These are phyloP conservation scores for Brassica rapa DNA, from an alignment of 345 rosid genomes.

Conservation along the genomic window DNA sequence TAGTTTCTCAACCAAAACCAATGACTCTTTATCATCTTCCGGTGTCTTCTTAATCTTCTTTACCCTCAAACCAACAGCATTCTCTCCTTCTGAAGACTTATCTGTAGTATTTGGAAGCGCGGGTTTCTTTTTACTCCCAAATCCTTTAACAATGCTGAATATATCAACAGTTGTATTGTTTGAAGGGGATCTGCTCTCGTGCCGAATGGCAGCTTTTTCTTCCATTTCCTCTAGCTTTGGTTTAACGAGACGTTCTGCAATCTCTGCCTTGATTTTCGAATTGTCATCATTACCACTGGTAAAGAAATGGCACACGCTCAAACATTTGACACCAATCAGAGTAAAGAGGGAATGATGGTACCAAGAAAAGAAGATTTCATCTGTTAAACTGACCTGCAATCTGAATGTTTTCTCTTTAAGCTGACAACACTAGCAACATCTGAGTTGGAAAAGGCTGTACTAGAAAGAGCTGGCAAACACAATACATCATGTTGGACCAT, in stretches of 20 bases:
- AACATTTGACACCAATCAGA: constrained; percentile 20
- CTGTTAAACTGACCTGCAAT: constrained; percentile 55
- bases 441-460: constrained; percentile 33
- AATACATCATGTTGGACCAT: constrained; percentile 14
- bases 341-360: constrained; percentile 16
- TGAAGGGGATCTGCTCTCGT: constrained; percentile 36
- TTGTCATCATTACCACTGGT: constrained; percentile 46
- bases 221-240: constrained; percentile 48
- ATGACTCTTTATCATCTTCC: constrained; percentile 68
- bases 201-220: constrained; percentile 43
- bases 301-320: constrained; percentile 14
- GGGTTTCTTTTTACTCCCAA: constrained; percentile 40
- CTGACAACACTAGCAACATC: constrained; percentile 49
- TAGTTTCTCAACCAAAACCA: constrained; percentile 68
- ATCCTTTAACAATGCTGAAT: constrained; percentile 75
- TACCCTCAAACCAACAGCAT: constrained; percentile 71
- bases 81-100: constrained; percentile 58
- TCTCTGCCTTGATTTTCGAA: constrained; percentile 42
- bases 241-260: constrained; percentile 45
- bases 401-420: constrained; percentile 60
- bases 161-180: constrained; percentile 54
- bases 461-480: constrained; percentile 31
- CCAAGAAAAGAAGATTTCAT: constrained; percentile 4
- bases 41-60: constrained; percentile 85
- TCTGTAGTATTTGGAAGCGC: constrained; percentile 37